These are phyloP conservation scores for Lablab purpureus DNA, from an alignment of 306 rosid genomes.

Conservation along the genomic window DNA sequence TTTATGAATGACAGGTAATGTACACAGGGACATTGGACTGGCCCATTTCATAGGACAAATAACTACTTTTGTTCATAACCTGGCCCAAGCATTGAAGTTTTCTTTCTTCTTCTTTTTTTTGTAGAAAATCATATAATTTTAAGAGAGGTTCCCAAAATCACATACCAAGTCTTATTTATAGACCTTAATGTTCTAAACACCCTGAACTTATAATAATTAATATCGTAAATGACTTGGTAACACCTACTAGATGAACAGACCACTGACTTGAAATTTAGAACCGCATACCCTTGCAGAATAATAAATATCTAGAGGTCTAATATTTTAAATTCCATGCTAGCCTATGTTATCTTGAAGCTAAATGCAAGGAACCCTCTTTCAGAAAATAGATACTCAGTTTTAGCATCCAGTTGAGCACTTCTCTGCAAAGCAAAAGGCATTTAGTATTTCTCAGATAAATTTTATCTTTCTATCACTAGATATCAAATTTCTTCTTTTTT, in stretches of 20 bases:
- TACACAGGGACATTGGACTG: neutral
- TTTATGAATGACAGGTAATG: neutral
- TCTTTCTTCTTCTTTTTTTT: neutral
- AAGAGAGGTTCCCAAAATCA: neutral
- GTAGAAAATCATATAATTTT: neutral
- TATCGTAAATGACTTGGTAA: neutral
- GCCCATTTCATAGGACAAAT: neutral
- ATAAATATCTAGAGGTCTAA: neutral
- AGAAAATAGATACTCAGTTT: neutral
- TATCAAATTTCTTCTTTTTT: neutral
- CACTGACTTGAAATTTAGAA: neutral
- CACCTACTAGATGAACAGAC: neutral
- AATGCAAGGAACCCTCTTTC: constrained; percentile 9
- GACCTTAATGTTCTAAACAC: neutral
- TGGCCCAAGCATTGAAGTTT: neutral
- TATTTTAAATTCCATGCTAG: neutral
- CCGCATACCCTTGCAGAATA: neutral
- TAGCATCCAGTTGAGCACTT: constrained; percentile 5
- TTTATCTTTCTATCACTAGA: neutral
- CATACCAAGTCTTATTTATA: neutral
- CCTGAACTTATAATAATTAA: neutral
- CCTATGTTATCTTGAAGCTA: neutral
- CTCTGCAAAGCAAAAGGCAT: neutral
- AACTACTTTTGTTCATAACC: neutral
- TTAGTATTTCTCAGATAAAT: neutral